Percentiles rank a stretch among this genome's conserved stretches.
Evolutionary conservation across 1,284 basidiomycete genomes (phyloP).

Genomic region (Irpex lacteus): DNA sequence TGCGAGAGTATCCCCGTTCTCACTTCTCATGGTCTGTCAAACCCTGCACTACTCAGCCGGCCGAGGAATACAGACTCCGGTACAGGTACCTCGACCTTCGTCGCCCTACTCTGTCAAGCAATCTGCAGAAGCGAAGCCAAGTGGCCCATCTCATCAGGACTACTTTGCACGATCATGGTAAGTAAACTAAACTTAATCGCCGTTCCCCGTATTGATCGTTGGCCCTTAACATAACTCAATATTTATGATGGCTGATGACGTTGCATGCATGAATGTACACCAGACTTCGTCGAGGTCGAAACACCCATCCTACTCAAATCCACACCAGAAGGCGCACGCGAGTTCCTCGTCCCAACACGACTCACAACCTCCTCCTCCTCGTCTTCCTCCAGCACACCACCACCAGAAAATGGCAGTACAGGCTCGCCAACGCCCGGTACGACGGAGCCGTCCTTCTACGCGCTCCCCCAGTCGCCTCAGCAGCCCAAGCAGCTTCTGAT

Average conservation of each 20-base stretch:
- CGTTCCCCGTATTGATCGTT: slow-evolving; percentile 3
- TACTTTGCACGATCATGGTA: slow-evolving; percentile 73
- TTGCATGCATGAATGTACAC: background rate
- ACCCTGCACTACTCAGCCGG: slow-evolving; percentile 48
- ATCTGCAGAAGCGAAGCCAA: slow-evolving; percentile 76
- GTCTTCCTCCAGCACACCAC: slow-evolving; percentile 7
- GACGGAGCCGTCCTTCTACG: slow-evolving; percentile 72
- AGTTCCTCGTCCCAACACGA: slow-evolving; percentile 92
- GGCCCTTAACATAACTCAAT: background rate
- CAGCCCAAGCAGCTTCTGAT: slow-evolving; percentile 95
- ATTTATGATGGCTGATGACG: slow-evolving; percentile 7
- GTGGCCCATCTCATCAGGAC: slow-evolving; percentile 79
- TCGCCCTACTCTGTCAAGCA: slow-evolving; percentile 67
- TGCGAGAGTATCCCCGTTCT: background rate
- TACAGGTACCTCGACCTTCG: slow-evolving; percentile 90
- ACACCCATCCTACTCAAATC: slow-evolving; percentile 92
- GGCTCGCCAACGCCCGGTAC: slow-evolving; percentile 7
- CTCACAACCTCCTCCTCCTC: slow-evolving; percentile 23
- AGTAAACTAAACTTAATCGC: slow-evolving; percentile 15
- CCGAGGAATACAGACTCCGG: slow-evolving; percentile 81
- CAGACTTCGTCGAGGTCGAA: slow-evolving; percentile 86
- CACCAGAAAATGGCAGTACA: slow-evolving; percentile 12
- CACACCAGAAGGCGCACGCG: slow-evolving; percentile 91
- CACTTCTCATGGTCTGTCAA: slow-evolving; percentile 1
- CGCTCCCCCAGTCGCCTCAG: slow-evolving; percentile 92